Base-by-base conservation (phyloP, 495 filamentous ascomycete genomes). In the Aspergillus cavernicola region DNA sequence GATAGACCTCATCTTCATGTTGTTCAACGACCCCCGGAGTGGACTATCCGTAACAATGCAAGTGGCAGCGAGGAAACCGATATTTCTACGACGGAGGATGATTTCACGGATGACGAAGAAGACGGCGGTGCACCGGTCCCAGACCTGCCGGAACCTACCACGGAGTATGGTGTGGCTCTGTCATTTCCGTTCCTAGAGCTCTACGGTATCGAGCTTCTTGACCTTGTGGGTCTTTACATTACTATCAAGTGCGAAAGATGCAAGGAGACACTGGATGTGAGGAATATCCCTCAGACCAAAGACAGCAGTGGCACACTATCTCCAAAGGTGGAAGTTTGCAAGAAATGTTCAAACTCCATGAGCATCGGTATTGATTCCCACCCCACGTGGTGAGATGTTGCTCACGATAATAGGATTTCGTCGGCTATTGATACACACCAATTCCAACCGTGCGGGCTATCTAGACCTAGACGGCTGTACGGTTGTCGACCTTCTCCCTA, bases 151-250 rank as follows among this genome's bases (percentile, higher is more conserved):
- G 55, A 71, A 31, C 56, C 68, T 39, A 62, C 56, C 4, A 39
- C 57, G 1, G 81, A 86, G 55, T 72, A 76, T 41, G 91, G 91
- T 18, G 85, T 89, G 35, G 81, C 88, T 4, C 78, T 97, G 12
- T 91, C 86, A 2, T 92, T 96, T 63, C 92, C 91, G 0, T 84
- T 80, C 19, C 69, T 95, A 43, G 88, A 92, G 54, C 82, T 96
- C 3, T 80, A 92, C 56, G 82, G 85, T 39, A 85, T 96, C 50
- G 89, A 96, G 61, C 70, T 96, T 2, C 75, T 96, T 29, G 85
- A 95, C 56, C 66, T 95, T 3, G 66, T 77, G 0, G 72, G 79
- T 11, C 72, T 95, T n/a, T 84, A 77, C 36, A 73, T 95, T 50
- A 86, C 79, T 1, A 69, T 93, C 46, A 92, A 92, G 62, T 97